Base-by-base conservation (phyloP, 2,329 filamentous ascomycete species). In the Ceratocystis diversiconidia region DNA sequence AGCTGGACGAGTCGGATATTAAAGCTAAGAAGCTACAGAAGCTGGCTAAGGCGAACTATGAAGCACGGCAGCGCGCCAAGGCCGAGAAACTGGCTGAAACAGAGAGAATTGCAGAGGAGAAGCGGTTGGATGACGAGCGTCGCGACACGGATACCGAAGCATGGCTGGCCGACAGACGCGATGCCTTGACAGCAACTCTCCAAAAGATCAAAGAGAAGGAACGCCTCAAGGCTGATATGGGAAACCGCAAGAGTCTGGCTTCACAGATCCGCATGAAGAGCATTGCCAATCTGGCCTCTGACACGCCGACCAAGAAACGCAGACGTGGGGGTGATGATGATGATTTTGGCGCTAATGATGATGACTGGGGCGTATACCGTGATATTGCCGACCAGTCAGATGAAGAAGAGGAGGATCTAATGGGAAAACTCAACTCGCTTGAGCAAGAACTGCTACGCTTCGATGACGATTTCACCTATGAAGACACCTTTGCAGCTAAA, bases 261-360 rank as follows among this genome's bases (percentile, higher is more conserved):
- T 94, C 89, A 66, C 92, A 97, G 75, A 95, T 95, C 76, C 89
- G 94, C 69, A 99, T 99, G 94, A 97, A 97, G 77, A 92, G 87
- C 62, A 91, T 99, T 67, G 94, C 94, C 67, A 96, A 96, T 72
- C 85, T 99, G 1, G 94, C 94, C 2, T 92, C 92, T 0, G 94
- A 99, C 74, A 86, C 84, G 5, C 91, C 92, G 0, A 79, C 81
- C 69, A 91, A 92, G 74, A 95, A 96, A 75, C 84, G 92, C 66
- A 81, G 90, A 15, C 85, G 92, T 19, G 91, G 90, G 6, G 89
- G 87, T 3, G 92, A 97, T 73, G 94, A 99, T 71, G 94, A 99
- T 73, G 91, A 90, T 68, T 99, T 99, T 73, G 94, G 94, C 66
- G 92, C 92, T 62, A 92, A 99, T 74, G 94, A 99, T 72, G 92